These are phyloP conservation scores for Puccinia triticina DNA, from an alignment of 1,284 basidiomycete genomes.

Conservation along the genomic window DNA sequence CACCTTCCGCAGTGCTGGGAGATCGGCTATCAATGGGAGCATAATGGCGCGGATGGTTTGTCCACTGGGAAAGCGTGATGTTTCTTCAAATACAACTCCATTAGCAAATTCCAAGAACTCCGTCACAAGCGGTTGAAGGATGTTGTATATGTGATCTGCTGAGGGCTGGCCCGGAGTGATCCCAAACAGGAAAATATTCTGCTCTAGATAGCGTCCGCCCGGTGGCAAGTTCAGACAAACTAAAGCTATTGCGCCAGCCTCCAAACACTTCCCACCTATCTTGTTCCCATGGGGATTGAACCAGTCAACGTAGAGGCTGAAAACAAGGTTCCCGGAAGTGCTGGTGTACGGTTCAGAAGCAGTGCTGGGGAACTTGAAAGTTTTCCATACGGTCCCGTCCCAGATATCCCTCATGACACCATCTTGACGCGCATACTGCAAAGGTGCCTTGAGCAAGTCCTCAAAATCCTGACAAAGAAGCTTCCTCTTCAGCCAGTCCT, in stretches of 20 bases:
- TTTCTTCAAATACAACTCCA: slow-evolving; percentile 14
- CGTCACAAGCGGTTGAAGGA: slow-evolving; percentile 11
- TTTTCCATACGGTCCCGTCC: slow-evolving; percentile 35
- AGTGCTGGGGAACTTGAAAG: slow-evolving; percentile 1
- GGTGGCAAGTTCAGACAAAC: too few species aligned
- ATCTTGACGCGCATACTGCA: background rate
- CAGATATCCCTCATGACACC: slow-evolving; percentile 34
- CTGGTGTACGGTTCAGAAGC: slow-evolving; percentile 8
- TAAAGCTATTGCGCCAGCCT: too few species aligned
- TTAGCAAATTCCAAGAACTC: background rate
- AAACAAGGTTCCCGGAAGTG: slow-evolving; percentile 23
- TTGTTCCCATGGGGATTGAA: too few species aligned
- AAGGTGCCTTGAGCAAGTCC: background rate
- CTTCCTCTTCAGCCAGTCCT: slow-evolving; percentile 12
- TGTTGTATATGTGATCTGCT: slow-evolving; percentile 2
- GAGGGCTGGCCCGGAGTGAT: slow-evolving; percentile 21
- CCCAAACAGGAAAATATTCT: too few species aligned
- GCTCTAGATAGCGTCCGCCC: too few species aligned
- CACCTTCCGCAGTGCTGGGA: slow-evolving; percentile 36
- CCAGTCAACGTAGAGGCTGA: slow-evolving; percentile 11
- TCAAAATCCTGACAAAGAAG: background rate
- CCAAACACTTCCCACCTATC: too few species aligned
- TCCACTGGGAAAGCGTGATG: background rate
- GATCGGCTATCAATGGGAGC: slow-evolving; percentile 28
- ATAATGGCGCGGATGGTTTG: slow-evolving; percentile 3